Base-by-base conservation (phyloP, 768 basidiomycete species). In the Galerina sulciceps region DNA sequence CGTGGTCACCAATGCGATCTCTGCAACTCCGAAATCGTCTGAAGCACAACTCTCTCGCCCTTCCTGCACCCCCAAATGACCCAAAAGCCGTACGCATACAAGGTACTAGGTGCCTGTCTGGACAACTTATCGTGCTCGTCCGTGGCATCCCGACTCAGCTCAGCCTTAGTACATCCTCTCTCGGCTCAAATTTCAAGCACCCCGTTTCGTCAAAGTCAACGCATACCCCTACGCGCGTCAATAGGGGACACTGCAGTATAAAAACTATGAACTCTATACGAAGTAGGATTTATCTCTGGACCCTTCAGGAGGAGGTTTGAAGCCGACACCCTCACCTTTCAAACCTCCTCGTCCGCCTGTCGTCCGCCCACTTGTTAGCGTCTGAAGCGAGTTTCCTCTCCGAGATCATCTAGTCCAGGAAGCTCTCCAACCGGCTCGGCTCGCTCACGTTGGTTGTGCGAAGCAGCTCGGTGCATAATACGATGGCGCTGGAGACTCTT, bases 401-500 rank as follows among this genome's bases (percentile, higher is more conserved):
- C 50, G 91, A 91, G 66, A 90, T 99, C 56, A 86, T 97, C 22
- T 80, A 86, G 38, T 88, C 88, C 22, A 96, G 96, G 56, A 99
- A 96, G 3, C 85, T 96, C 15, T 93, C 93, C 14, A 96, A 98
- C 70, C 83, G 93, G 54, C 85, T 99, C 1, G 93, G 93, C 61
- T 96, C 96, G 0, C 79, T 99, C 52, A 94, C 94, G 18, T 77
- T 98, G 40, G 79, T 98, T 47, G 93, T 95, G 17, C 91, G 96
- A 73, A 86, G 88, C 51, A 91, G 90, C 49, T 96, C 96, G 1
- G 60, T 96, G 60, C 93, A 96, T 69, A 94, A 96, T 67, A 83
- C 81, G 8, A 88, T 87, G 63, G 91, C 94, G 0, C 74, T 97
- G 50, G 92, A 93, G 55, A 82, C 81, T 2, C 73, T 98, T 54